A percentile compares a stretch with the other conserved stretches of the same genome.
phyloP scores from a whole-genome alignment of 2,329 filamentous ascomycete species.

The Nigrograna mackinnonii region DNA sequence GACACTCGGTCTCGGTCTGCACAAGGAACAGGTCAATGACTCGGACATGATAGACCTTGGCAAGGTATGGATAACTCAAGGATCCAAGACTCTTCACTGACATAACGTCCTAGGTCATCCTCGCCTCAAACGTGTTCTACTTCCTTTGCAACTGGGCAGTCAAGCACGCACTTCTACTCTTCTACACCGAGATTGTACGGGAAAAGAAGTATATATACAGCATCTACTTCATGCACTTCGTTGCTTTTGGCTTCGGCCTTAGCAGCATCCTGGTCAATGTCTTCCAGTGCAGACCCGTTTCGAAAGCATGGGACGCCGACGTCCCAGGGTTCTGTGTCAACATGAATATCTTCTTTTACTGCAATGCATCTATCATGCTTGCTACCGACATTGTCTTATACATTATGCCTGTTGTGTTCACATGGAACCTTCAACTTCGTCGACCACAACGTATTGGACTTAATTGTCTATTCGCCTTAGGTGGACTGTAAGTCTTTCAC shows the following conservation, averaged over 20 bases:
- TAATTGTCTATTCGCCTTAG: conserved; percentile 35
- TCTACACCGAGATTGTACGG: conserved; percentile 43
- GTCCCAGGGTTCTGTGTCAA: conserved; percentile 37
- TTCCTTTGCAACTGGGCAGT: conserved; percentile 45
- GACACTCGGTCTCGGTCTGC: conserved; percentile 21
- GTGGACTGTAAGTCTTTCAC: conserved; percentile 26
- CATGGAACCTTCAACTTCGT: conserved; percentile 37
- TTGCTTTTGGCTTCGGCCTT: conserved; percentile 38
- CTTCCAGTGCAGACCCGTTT: conserved; percentile 41
- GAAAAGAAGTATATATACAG: conserved; percentile 21
- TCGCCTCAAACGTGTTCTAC: conserved; percentile 39
- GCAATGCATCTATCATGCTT: conserved; percentile 42
- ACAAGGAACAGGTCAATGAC: conserved; percentile 11
- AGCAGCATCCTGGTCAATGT: conserved; percentile 37
- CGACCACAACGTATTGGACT: conserved; percentile 37
- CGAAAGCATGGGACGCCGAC: conserved; percentile 32
- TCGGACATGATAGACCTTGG: conserved; percentile 12
- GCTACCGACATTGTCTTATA: conserved; percentile 43
- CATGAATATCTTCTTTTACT: conserved; percentile 39
- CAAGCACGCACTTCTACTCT: conserved; percentile 44
- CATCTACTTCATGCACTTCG: conserved; percentile 37
- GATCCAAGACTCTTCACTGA: not conserved
- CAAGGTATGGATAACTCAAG: conserved; percentile 13
- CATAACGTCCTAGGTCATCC: conserved; percentile 15
- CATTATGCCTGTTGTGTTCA: conserved; percentile 42